Evolutionary conservation across 2,329 filamentous ascomycete species (phyloP), one percentile per base, ranked within the genome.

Genomic region (Incumbomyces lentus): DNA sequence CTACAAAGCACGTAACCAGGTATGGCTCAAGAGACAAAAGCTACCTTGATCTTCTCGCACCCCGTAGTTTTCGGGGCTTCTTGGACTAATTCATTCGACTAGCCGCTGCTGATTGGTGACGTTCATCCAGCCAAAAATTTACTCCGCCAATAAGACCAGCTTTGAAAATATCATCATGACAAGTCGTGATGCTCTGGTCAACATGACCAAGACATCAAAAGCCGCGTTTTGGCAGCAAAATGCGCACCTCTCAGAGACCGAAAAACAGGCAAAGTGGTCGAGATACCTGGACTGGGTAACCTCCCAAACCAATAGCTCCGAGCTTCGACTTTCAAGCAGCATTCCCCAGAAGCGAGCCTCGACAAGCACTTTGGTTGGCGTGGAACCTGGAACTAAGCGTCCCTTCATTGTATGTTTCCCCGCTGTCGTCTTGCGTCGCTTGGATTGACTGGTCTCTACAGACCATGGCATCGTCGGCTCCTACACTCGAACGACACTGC

Each of bases 331-430:
- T 30, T 35, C 40, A n/a, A 48, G 16, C 34, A 38, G 38, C 36
- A 31, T 47, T 44, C 53, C 54, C 44, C 47, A 48, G 42, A 58
- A 56, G 45, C 51, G 52, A 47, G 42, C 44, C 39, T 40, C 51
- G 30, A 52, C 53, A 36, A 44, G 14, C 41, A 36, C 41, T 54
- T 47, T 45, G 47, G 61, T 48, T 62, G 60, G 55, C 60, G 62
- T 56, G 63, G 66, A 58, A 66, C 68, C 64, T 61, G 63, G 52
- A 53, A 58, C 58, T 62, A 67, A 62, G 64, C 65, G 61, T 48
- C 33, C 45, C 48, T 53, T 47, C 45, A 48, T 48, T 52, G 55
- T 58, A 58, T 46, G 55, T 58, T 45, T 49, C 49, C 46, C 40
- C 41, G 40, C 47, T 41, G 34, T 50, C 30, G 44, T 16, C 45